Percentiles rank a stretch among this genome's conserved stretches.
Conservation (phyloP, 306 rosid species). For the Cucurbita maxima region DNA sequence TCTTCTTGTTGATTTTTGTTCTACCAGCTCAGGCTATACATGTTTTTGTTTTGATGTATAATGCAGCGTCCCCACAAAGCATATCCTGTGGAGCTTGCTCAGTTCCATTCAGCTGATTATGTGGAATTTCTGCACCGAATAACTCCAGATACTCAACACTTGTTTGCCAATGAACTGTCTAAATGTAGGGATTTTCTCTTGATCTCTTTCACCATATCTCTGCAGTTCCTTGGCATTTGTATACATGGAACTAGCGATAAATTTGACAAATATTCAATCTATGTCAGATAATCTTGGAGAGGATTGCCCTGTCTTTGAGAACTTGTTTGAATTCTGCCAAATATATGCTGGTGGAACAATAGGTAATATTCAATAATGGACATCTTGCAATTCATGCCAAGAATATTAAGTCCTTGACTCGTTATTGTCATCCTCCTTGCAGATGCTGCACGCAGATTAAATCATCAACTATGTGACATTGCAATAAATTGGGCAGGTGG, state of each 20-base stretch:
- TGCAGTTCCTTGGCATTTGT: neutral
- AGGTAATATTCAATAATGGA: constrained; percentile 32
- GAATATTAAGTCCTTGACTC: constrained; percentile 7
- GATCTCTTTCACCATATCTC: neutral
- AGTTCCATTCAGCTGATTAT: constrained; percentile 86
- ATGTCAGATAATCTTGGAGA: constrained; percentile 88
- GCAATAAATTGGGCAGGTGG: constrained; percentile 99
- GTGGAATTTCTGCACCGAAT: constrained; percentile 91
- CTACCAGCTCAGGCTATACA: neutral
- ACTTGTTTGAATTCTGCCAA: constrained; percentile 95
- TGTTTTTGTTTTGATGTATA: neutral
- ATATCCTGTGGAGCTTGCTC: constrained; percentile 98
- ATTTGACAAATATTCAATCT: neutral
- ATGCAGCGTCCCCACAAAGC: constrained; percentile 98
- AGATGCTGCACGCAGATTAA: constrained; percentile 94
- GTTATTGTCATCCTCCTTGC: constrained; percentile 10
- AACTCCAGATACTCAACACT: constrained; percentile 70
- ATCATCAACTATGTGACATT: constrained; percentile 81
- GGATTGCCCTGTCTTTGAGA: constrained; percentile 95
- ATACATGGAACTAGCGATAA: neutral
- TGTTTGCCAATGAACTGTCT: constrained; percentile 57
- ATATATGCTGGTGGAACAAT: constrained; percentile 94
- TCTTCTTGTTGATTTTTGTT: neutral
- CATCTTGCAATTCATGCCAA: neutral
- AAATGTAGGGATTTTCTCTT: constrained; percentile 35